Conservation (phyloP, 2,329 filamentous ascomycete species). For the Coniella vitis region DNA sequence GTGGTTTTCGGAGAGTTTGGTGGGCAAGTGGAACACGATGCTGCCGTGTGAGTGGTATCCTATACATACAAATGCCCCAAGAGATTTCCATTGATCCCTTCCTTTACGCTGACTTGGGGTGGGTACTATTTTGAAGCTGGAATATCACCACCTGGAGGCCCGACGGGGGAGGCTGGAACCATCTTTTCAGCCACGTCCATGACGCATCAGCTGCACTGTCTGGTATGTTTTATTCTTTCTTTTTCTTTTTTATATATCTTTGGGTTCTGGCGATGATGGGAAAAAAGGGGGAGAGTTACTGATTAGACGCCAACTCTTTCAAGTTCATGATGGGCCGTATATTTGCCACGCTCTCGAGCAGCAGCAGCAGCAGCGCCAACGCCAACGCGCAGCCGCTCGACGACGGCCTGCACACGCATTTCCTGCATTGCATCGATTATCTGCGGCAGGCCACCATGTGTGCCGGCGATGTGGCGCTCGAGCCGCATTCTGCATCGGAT, state of each 20-base stretch:
- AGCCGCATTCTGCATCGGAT: conserved; percentile 20
- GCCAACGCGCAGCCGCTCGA: conserved; percentile 19
- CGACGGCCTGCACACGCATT: conserved; percentile 27
- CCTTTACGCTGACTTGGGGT: too few relatives aligned
- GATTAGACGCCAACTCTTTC: too few relatives aligned
- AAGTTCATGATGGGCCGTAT: conserved; percentile 31
- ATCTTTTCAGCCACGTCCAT: conserved; percentile 33
- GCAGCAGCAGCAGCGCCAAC: too few relatives aligned
- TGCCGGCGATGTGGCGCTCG: conserved; percentile 20
- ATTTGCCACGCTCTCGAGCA: conserved; percentile 23
- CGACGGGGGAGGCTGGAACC: background rate
- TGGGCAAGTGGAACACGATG: conserved; percentile 32
- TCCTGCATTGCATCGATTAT: conserved; percentile 29
- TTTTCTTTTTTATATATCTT: too few relatives aligned
- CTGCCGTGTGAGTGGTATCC: conserved; percentile 34
- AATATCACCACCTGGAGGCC: conserved; percentile 19
- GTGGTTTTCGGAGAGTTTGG: conserved; percentile 31
- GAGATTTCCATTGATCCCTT: too few relatives aligned
- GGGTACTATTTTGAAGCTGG: background rate
- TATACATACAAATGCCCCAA: too few relatives aligned
- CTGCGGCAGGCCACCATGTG: conserved; percentile 23
- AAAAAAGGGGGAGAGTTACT: too few relatives aligned
- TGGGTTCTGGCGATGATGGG: too few relatives aligned
- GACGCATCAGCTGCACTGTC: conserved; percentile 35
- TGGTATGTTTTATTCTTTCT: conserved; percentile 22